Conservation (phyloP, 2,329 filamentous ascomycete genomes). For the Scedosporium boydii region DNA sequence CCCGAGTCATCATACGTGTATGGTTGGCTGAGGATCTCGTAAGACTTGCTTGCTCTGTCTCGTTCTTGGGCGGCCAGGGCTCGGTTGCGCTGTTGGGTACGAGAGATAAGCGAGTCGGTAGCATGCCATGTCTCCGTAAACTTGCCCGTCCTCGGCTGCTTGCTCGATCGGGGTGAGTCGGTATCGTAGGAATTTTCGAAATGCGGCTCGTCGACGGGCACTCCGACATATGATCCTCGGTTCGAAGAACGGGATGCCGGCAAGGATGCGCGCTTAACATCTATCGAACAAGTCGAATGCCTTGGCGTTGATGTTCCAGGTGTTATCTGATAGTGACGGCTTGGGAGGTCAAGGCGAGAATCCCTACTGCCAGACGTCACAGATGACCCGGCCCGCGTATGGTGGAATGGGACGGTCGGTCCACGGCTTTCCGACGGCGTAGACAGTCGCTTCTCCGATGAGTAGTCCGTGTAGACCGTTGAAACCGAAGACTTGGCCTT, state of each 20-base stretch:
- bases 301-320: slow-evolving; percentile 30
- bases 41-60: slow-evolving; percentile 22
- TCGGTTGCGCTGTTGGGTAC: slow-evolving; percentile 43
- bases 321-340: slow-evolving; percentile 43
- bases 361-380: slow-evolving; percentile 44
- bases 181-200: not conserved
- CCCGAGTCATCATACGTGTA: slow-evolving; percentile 35
- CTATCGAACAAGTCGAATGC: slow-evolving; percentile 22
- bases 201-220: slow-evolving; percentile 33
- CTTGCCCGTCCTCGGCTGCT: slow-evolving; percentile 28
- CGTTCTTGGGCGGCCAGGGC: slow-evolving; percentile 27
- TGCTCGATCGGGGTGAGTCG: not conserved
- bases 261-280: slow-evolving; percentile 38
- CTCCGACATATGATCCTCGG: slow-evolving; percentile 38
- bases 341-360: slow-evolving; percentile 45
- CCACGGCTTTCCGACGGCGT: slow-evolving; percentile 33
- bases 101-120: slow-evolving; percentile 42
- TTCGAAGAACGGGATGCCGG: slow-evolving; percentile 17
- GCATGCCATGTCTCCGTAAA: slow-evolving; percentile 48
- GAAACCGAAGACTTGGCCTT: slow-evolving; percentile 55
- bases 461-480: slow-evolving; percentile 22
- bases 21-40: slow-evolving; percentile 35
- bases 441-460: slow-evolving; percentile 52
- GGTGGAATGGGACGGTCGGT: slow-evolving; percentile 65
- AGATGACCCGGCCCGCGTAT: slow-evolving; percentile 60